These are phyloP conservation scores for Termitomyces sp. DNA, from an alignment of 768 basidiomycete species.

Conservation along the genomic window DNA sequence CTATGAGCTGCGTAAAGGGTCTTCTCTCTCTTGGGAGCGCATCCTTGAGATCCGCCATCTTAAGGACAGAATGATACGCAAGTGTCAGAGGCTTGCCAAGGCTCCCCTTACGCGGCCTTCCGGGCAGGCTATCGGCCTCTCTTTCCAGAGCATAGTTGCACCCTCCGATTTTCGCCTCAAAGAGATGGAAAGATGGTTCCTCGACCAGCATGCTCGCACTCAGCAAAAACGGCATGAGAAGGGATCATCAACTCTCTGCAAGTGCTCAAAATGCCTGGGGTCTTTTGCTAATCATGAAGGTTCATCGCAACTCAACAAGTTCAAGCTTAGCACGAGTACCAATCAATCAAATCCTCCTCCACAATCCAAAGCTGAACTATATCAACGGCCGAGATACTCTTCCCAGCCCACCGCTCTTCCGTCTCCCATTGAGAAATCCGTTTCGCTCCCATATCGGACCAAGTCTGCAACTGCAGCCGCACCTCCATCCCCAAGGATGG, in stretches of 20 bases:
- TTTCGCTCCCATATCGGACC: constrained; percentile 4
- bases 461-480: background rate
- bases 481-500: constrained; percentile 7
- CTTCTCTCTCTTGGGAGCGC: constrained; percentile 59
- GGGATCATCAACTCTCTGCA: constrained; percentile 12
- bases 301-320: constrained; percentile 5
- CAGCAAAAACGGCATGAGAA: constrained; percentile 12
- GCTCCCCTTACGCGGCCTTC: constrained; percentile 23
- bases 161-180: constrained; percentile 71
- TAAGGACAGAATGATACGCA: constrained; percentile 81
- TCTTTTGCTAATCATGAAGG: background rate
- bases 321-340: background rate
- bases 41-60: constrained; percentile 72
- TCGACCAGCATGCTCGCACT: constrained; percentile 46
- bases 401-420: constrained; percentile 1
- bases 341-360: background rate
- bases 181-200: constrained; percentile 79
- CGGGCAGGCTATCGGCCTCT: constrained; percentile 28
- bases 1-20: constrained; percentile 56
- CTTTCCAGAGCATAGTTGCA: constrained; percentile 66
- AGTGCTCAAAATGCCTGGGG: constrained; percentile 23
- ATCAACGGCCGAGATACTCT: constrained; percentile 9
- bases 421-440: constrained; percentile 2
- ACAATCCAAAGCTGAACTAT: constrained; percentile 6
- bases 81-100: constrained; percentile 64